phyloP scores from a whole-genome alignment of 202 grass and related monocot species.

The Brachypodium distachyon region DNA sequence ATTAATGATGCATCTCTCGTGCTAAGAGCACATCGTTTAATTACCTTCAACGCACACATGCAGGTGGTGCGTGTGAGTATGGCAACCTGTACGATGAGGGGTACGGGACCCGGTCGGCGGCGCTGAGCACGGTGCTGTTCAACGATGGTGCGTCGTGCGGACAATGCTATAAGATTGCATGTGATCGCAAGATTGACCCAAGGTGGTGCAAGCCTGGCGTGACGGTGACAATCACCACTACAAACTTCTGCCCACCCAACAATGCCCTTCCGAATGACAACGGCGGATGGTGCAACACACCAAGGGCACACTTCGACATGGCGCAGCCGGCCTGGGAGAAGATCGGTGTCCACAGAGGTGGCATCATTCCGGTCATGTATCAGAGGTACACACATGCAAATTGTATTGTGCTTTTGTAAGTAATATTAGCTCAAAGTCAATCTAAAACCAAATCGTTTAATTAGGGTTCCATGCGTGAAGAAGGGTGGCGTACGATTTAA shows the following conservation, averaged over 20 bases:
- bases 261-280: no score
- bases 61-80: slow-evolving; percentile 53
- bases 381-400: neutral
- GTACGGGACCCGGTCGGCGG: slow-evolving; percentile 40
- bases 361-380: slow-evolving; percentile 54
- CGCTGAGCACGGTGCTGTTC: slow-evolving; percentile 65
- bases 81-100: slow-evolving; percentile 32
- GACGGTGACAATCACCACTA: slow-evolving; percentile 37
- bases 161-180: slow-evolving; percentile 57
- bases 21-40: no score
- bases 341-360: slow-evolving; percentile 35
- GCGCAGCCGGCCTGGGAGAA: slow-evolving; percentile 50
- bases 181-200: slow-evolving; percentile 28
- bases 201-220: slow-evolving; percentile 31
- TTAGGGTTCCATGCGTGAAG: slow-evolving; percentile 43
- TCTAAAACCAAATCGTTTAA: neutral
- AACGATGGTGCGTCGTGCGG: slow-evolving; percentile 44
- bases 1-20: no score
- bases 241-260: slow-evolving; percentile 65
- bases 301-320: slow-evolving; percentile 53
- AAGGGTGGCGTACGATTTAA: slow-evolving; percentile 47
- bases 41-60: no score
- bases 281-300: slow-evolving; percentile 68
- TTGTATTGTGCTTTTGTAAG: neutral
- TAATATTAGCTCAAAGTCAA: neutral